phyloP scores from a whole-genome alignment of 305 asterid species.

The Andrographis paniculata region DNA sequence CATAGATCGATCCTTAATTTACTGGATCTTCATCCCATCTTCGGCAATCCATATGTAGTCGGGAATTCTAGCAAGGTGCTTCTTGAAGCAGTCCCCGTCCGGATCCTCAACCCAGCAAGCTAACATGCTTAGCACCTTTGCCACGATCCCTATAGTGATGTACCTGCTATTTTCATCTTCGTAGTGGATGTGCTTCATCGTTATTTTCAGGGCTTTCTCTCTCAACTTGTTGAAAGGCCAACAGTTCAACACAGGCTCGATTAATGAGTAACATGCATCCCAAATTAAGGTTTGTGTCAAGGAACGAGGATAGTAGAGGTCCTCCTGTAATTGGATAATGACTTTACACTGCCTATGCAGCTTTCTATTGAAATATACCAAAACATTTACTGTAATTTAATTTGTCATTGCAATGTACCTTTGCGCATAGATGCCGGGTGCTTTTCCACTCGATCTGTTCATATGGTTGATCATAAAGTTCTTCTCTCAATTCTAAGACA shows the following conservation, averaged over 20 bases:
- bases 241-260: conserved; percentile 20
- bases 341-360: too few species aligned
- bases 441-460: conserved; percentile 17
- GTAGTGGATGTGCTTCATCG: conserved; percentile 18
- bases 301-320: too few species aligned
- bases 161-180: too few species aligned
- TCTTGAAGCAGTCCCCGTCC: conserved; percentile 20
- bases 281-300: conserved; percentile 21
- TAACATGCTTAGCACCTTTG: conserved; percentile 18
- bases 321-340: too few species aligned
- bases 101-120: conserved; percentile 30
- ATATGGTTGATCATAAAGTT: conserved; percentile 18
- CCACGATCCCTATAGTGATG: conserved; percentile 23
- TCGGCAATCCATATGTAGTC: conserved; percentile 29
- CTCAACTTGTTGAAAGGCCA: conserved; percentile 25
- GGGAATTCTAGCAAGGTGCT: conserved; percentile 24
- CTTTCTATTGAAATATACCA: too few species aligned
- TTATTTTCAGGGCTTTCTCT: conserved; percentile 15
- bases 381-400: too few species aligned
- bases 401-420: conserved; percentile 12
- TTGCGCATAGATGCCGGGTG: conserved; percentile 15
- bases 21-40: conserved; percentile 34
- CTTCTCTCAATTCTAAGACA: conserved; percentile 14
- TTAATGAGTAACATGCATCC: conserved; percentile 18
- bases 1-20: too few species aligned